Percentiles rank a stretch among this genome's conserved stretches.
These are phyloP conservation scores for Pseudogymnoascus sp. DNA, from an alignment of 2,329 filamentous ascomycete species.

Conservation along the genomic window DNA sequence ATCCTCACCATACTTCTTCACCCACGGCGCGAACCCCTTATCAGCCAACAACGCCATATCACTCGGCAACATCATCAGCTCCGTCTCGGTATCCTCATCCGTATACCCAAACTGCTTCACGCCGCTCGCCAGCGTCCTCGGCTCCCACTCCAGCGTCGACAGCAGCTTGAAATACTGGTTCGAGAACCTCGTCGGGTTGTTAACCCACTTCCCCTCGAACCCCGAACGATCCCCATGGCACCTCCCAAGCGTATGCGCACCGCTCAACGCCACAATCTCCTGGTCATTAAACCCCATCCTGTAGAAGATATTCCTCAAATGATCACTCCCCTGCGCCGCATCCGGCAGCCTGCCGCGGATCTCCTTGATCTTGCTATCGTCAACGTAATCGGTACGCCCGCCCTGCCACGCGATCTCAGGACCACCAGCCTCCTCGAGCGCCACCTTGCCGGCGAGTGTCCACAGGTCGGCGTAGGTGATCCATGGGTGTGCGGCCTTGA, in stretches of 20 bases:
- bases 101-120: slow-evolving; percentile 50
- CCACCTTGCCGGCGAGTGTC: slow-evolving; percentile 52
- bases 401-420: slow-evolving; percentile 47
- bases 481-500: slow-evolving; percentile 51
- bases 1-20: slow-evolving; percentile 49
- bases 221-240: slow-evolving; percentile 47
- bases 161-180: slow-evolving; percentile 50
- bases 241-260: slow-evolving; percentile 48
- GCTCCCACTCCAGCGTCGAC: slow-evolving; percentile 43
- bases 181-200: slow-evolving; percentile 48
- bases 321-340: slow-evolving; percentile 43
- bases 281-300: slow-evolving; percentile 53
- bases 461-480: slow-evolving; percentile 59
- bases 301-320: slow-evolving; percentile 47
- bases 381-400: slow-evolving; percentile 53
- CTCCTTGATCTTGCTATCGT: slow-evolving; percentile 46
- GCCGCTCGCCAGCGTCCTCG: slow-evolving; percentile 42
- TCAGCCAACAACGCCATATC: slow-evolving; percentile 51
- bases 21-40: slow-evolving; percentile 43
- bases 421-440: slow-evolving; percentile 51
- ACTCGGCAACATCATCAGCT: slow-evolving; percentile 59
- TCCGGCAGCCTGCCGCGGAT: slow-evolving; percentile 46
- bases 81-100: slow-evolving; percentile 45
- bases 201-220: slow-evolving; percentile 51
- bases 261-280: slow-evolving; percentile 48